Conservation (phyloP, 139 green algal genomes). For the Volvox reticuliferus region DNA sequence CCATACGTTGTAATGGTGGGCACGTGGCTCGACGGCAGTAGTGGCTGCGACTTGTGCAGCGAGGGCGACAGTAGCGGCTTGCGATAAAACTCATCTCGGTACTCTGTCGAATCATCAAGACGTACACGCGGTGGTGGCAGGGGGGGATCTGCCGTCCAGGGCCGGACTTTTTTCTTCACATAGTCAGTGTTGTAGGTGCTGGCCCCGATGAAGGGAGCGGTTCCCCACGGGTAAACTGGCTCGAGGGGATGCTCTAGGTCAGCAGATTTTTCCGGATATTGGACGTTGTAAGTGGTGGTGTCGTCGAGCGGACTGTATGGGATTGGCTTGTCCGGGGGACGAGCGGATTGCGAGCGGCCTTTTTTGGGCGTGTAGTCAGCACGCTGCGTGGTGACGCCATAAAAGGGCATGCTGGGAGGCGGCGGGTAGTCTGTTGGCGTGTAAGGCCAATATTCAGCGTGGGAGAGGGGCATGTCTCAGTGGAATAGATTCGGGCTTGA, state of each 20-base stretch:
- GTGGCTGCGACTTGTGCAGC: neutral
- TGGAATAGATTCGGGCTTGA: no score
- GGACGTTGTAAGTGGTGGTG: constrained; percentile 19
- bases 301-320: neutral
- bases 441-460: neutral
- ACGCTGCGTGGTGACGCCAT: constrained; percentile 22
- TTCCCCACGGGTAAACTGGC: neutral
- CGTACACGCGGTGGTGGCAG: neutral
- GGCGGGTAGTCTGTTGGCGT: neutral
- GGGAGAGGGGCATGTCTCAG: no score
- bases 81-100: constrained; percentile 9
- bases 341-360: neutral
- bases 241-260: neutral
- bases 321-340: neutral
- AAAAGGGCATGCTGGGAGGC: neutral
- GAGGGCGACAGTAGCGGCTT: neutral
- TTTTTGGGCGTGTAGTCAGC: constrained; percentile 43
- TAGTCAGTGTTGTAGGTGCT: constrained; percentile 39
- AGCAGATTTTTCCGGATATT: constrained; percentile 3
- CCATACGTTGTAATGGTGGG: constrained; percentile 46
- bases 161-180: neutral
- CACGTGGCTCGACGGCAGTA: constrained; percentile 38
- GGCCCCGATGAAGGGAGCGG: constrained; percentile 19
- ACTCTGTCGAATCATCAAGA: constrained; percentile 17
- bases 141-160: neutral